These are phyloP conservation scores for Trichoderma sp. DNA, from an alignment of 2,329 filamentous ascomycete genomes.

Conservation along the genomic window DNA sequence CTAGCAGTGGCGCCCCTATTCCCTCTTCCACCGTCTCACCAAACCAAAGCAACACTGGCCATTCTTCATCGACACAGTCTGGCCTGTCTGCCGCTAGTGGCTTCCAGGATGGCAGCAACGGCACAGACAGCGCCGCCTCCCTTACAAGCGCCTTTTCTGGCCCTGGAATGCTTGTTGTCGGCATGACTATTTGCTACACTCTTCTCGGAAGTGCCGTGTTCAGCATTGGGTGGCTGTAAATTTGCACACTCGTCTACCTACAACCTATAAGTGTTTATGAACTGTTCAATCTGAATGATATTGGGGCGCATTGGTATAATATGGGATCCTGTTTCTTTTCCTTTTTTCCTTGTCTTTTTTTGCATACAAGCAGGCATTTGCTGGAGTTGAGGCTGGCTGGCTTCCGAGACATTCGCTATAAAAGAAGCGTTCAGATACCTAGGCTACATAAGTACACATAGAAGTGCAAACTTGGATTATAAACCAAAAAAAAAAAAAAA, in stretches of 20 bases:
- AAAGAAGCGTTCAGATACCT: constrained; percentile 12
- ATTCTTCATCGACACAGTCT: constrained; percentile 23
- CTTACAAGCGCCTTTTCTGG: constrained; percentile 18
- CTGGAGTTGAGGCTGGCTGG: constrained; percentile 13
- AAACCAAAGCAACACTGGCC: constrained; percentile 28
- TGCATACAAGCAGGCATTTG: constrained; percentile 12
- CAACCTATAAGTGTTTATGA: neutral
- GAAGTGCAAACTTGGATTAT: neutral
- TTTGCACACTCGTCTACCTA: neutral
- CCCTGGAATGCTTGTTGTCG: constrained; percentile 22
- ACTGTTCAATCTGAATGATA: neutral
- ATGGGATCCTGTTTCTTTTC: neutral
- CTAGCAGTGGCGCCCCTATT: constrained; percentile 47
- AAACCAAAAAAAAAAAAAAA: neutral
- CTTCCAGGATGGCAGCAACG: constrained; percentile 27
- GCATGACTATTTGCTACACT: constrained; percentile 25
- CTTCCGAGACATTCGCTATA: neutral
- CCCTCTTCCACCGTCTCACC: constrained; percentile 47
- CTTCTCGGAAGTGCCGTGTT: constrained; percentile 21
- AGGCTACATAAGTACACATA: constrained; percentile 14
- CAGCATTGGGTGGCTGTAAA: constrained; percentile 15
- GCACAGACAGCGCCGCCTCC: constrained; percentile 24
- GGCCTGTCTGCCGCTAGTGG: constrained; percentile 32
- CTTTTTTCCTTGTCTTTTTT: neutral
- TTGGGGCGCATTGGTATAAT: neutral